phyloP scores from a whole-genome alignment of 148 eudicot genomes.

The Rhododendron mucronatum region DNA sequence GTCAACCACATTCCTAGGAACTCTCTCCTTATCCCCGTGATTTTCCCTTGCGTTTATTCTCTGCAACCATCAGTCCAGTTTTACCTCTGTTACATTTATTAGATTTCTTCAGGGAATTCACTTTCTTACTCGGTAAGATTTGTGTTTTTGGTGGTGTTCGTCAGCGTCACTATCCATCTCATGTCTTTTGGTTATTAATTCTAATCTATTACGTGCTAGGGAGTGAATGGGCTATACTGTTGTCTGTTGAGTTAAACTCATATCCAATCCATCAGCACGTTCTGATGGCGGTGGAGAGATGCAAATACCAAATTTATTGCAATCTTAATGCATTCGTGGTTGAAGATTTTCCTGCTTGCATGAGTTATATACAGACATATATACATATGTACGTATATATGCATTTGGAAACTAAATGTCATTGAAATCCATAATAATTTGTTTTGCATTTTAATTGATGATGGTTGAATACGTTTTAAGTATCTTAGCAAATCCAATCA shows the following conservation, averaged over 20 bases:
- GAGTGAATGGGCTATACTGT: neutral
- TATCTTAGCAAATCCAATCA: neutral
- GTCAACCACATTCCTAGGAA: neutral
- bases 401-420: neutral
- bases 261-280: neutral
- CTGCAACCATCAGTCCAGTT: neutral
- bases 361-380: neutral
- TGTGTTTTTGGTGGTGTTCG: neutral
- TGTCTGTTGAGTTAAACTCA: neutral
- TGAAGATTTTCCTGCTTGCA: neutral
- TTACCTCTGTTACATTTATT: neutral
- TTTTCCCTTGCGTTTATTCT: neutral
- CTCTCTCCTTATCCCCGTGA: neutral
- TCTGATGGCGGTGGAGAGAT: neutral
- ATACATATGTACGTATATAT: neutral
- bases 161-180: neutral
- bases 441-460: neutral
- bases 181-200: neutral
- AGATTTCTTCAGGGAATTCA: neutral
- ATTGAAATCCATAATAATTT: neutral
- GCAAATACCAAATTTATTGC: neutral
- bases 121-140: neutral
- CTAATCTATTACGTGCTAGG: neutral
- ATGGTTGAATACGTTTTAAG: neutral
- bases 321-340: neutral